These are phyloP conservation scores for Aspergillus sp. DNA, from an alignment of 2,329 filamentous ascomycete species.

Conservation along the genomic window DNA sequence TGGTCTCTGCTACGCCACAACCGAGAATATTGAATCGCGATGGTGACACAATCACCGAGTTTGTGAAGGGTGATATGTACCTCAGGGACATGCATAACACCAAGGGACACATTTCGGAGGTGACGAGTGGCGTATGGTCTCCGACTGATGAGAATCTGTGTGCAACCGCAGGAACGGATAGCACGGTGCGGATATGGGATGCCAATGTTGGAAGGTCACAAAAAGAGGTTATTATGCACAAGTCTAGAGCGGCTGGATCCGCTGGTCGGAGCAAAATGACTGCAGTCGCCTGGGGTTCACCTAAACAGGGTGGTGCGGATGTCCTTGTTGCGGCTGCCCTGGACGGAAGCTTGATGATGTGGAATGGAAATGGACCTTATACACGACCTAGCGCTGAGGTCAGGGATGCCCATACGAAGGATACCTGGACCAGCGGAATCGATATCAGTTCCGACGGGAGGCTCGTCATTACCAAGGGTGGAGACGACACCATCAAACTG, in stretches of 20 bases:
- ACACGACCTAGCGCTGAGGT: conserved; percentile 80
- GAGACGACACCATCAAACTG: conserved; percentile 88
- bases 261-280: conserved; percentile 94
- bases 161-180: conserved; percentile 90
- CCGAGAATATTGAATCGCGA: conserved; percentile 87
- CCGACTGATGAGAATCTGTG: conserved; percentile 81
- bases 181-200: conserved; percentile 95
- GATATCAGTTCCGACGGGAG: conserved; percentile 89
- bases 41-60: conserved; percentile 81
- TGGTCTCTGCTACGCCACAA: conserved; percentile 84
- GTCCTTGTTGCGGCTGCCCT: conserved; percentile 79
- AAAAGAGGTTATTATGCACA: conserved; percentile 93
- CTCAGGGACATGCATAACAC: conserved; percentile 96
- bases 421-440: conserved; percentile 89
- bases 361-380: conserved; percentile 84
- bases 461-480: conserved; percentile 85
- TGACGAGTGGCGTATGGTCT: conserved; percentile 88
- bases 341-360: conserved; percentile 90
- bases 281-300: conserved; percentile 79
- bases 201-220: conserved; percentile 86
- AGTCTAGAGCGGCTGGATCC: conserved; percentile 82
- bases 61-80: conserved; percentile 98
- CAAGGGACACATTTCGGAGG: conserved; percentile 91
- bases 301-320: conserved; percentile 73
- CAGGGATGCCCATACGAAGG: conserved; percentile 73